A percentile compares a stretch with the other conserved stretches of the same genome.
Conservation (phyloP, 148 eudicot genomes). For the Chenopodium berlandieri region DNA sequence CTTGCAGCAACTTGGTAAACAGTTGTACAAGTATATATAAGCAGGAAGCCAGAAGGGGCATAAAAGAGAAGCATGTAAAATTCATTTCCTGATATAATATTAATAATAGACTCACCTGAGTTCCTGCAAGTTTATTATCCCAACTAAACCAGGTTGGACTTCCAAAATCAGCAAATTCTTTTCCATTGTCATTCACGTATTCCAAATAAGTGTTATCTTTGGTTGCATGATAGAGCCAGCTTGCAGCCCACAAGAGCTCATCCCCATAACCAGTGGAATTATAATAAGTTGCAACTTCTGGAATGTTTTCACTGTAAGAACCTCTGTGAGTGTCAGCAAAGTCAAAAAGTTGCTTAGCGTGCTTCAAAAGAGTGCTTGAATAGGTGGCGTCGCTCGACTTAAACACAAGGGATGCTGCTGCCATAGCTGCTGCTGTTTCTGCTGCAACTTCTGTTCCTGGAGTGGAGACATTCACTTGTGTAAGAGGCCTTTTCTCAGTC, state of each 20-base stretch:
- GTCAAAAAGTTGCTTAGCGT: constrained; percentile 63
- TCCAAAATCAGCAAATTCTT: constrained; percentile 64
- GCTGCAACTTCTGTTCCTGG: constrained; percentile 96
- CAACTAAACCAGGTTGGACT: constrained; percentile 93
- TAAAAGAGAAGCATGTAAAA: background rate
- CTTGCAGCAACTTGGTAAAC: background rate
- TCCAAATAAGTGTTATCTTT: constrained; percentile 54
- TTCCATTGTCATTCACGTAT: constrained; percentile 66
- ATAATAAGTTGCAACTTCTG: constrained; percentile 65
- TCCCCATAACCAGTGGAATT: constrained; percentile 87
- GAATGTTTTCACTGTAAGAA: constrained; percentile 68
- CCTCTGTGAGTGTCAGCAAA: constrained; percentile 72
- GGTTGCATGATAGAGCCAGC: constrained; percentile 95
- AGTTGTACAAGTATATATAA: too few species aligned
- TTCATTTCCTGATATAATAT: background rate
- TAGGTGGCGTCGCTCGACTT: constrained; percentile 52
- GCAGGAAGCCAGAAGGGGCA: too few species aligned
- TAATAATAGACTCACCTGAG: constrained; percentile 49
- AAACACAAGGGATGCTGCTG: constrained; percentile 89
- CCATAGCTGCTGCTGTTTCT: constrained; percentile 94
- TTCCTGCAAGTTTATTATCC: constrained; percentile 90
- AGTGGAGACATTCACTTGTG: constrained; percentile 54
- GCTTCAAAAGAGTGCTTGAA: constrained; percentile 64
- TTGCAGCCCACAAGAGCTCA: constrained; percentile 96
- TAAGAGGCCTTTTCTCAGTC: constrained; percentile 67